A percentile compares a stretch with the other conserved stretches of the same genome.
phyloP scores from a whole-genome alignment of 495 filamentous ascomycete species.

The Glutinoglossum americanum region DNA sequence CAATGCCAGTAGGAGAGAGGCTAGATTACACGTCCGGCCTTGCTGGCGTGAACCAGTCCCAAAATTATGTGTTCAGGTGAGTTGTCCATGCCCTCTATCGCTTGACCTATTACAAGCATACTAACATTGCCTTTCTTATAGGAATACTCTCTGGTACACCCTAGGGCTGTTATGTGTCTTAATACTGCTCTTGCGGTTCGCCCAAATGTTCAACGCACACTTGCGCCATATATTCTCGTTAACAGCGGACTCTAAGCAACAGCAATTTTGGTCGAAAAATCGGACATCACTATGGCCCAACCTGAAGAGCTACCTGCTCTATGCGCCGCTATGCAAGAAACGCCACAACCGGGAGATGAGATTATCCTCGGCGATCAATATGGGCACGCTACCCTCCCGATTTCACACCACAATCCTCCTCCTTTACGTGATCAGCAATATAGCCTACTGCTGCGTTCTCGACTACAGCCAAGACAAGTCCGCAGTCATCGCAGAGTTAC shows the following conservation, averaged over 20 bases:
- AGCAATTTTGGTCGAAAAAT: constrained; percentile 29
- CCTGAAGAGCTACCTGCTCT: constrained; percentile 60
- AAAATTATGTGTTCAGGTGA: not conserved
- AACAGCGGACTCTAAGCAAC: constrained; percentile 23
- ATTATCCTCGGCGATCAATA: constrained; percentile 52
- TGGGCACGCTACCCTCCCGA: constrained; percentile 70
- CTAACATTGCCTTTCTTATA: not conserved
- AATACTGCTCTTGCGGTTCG: constrained; percentile 32
- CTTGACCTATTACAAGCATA: not conserved
- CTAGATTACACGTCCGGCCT: not conserved
- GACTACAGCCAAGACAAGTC: constrained; percentile 27
- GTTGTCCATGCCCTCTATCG: not conserved
- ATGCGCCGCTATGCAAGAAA: constrained; percentile 60
- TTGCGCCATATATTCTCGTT: constrained; percentile 53
- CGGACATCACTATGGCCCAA: constrained; percentile 5
- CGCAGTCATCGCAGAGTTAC: constrained; percentile 35
- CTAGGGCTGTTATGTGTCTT: constrained; percentile 27
- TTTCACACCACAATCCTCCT: constrained; percentile 55
- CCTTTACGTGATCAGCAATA: constrained; percentile 39
- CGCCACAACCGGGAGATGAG: constrained; percentile 77
- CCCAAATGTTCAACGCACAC: constrained; percentile 40
- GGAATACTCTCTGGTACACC: constrained; percentile 13
- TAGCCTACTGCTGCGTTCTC: constrained; percentile 36
- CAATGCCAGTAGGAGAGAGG: not conserved
- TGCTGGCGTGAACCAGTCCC: not conserved